Conservation (phyloP, 305 asterid genomes). For the Solanum hybrid region DNA sequence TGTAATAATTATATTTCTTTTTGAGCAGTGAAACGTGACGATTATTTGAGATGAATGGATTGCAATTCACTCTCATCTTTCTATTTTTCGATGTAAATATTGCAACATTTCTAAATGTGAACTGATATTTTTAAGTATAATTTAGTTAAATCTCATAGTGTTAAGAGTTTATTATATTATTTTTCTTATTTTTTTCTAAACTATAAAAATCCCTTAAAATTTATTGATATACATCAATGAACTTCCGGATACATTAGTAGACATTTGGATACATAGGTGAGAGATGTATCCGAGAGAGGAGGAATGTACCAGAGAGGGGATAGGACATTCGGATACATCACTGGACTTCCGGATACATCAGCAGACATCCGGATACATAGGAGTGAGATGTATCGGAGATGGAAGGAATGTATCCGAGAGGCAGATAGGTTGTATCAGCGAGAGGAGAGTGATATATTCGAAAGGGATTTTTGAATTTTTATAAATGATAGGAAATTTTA, state of each 20-base stretch:
- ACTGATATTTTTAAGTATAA: neutral
- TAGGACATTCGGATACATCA: neutral
- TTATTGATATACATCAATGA: no score
- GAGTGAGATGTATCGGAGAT: neutral
- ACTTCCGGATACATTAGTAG: no score
- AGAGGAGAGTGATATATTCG: neutral
- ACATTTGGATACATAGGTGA: neutral
- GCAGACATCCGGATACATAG: neutral
- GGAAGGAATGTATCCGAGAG: neutral
- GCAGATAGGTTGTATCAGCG: neutral
- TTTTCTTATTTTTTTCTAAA: accelerated
- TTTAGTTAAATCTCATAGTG: neutral
- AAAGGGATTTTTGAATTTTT: no score
- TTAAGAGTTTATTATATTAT: no score
- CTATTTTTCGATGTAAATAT: neutral
- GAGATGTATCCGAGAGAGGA: neutral
- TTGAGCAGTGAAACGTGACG: neutral
- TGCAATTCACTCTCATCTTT: neutral
- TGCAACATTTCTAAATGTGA: neutral
- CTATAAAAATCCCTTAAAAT: no score
- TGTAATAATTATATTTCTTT: neutral
- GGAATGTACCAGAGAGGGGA: neutral
- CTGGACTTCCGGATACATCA: neutral
- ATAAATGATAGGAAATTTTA: no score
- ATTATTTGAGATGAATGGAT: neutral